Base-by-base conservation (phyloP, 2,329 filamentous ascomycete species). In the Beauveria pseudobassiana region DNA sequence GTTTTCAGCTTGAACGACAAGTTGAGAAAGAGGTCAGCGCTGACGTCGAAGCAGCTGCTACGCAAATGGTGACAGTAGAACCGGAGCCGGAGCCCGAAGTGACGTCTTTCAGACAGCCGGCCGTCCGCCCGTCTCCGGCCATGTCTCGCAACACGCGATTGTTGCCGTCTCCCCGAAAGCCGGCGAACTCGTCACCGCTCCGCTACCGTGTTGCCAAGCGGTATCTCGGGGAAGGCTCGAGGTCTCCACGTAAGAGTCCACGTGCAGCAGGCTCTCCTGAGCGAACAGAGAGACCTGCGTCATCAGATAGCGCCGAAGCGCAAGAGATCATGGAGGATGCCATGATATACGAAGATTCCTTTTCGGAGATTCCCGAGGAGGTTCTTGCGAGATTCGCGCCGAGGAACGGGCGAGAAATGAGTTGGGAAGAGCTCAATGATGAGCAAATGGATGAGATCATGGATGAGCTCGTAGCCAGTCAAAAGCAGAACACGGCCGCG, bases 331-430 rank as follows among this genome's bases (percentile, higher is more conserved):
- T 26, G 9, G 24, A 74, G 2, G 71, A 75, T 24, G 68, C 72
- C 2, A 71, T 70, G 45, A 55, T 70, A 30, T 81, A 83, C 50
- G 80, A 84, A 1, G 82, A 85, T 64, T 83, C 81, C 0, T 85
- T 85, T 65, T 85, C 82, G 0, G 80, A 83, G 57, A 82, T 85
- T 18, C 81, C 82, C 0, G 77, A 81, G 18, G 75, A 71, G 4
- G 72, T 83, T 2, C 75, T 85, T 4, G 75, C 74, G 82, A 77
- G 1, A 81, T 78, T 1, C 71, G 69, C 30, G 75, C 68, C 18
- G 64, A 68, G 3, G 53, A 56, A 26, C 53, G 57, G 16, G 52
- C 63, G 12, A 45, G 18, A 3, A 20, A 43, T 38, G 34, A 38
- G 34, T 7, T 54, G 56, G 10, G 57, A 60, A n/a, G 64, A 63